A percentile compares a stretch with the other conserved stretches of the same genome.
phyloP scores from a whole-genome alignment of 129 eudicot genomes.

The Saposhnikovia divaricata region DNA sequence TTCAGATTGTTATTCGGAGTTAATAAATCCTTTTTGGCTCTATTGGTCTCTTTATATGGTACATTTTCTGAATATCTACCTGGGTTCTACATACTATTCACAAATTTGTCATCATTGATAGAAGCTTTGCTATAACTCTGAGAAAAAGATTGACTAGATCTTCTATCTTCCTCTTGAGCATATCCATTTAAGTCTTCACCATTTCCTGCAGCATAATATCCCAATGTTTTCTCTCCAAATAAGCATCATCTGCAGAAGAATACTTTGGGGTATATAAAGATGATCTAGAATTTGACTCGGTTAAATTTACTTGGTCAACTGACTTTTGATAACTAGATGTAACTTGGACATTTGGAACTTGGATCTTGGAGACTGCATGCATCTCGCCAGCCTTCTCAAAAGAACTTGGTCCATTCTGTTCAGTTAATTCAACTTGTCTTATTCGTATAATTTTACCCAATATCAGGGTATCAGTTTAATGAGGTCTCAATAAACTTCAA shows the following conservation, averaged over 20 bases:
- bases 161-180: constrained; percentile 18
- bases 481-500: not conserved
- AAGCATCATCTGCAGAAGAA: constrained; percentile 20
- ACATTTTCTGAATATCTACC: constrained; percentile 21
- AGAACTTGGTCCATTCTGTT: constrained; percentile 57
- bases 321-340: constrained; percentile 24
- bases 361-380: constrained; percentile 35
- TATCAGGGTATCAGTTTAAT: not conserved
- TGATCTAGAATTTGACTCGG: constrained; percentile 37
- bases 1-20: constrained; percentile 17
- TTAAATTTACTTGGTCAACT: constrained; percentile 17
- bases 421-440: not conserved
- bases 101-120: constrained; percentile 17
- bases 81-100: constrained; percentile 18
- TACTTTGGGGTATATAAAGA: constrained; percentile 31
- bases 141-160: constrained; percentile 22
- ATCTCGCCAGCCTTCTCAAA: constrained; percentile 34
- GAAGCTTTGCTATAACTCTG: constrained; percentile 35
- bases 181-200: constrained; percentile 5
- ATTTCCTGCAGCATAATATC: constrained; percentile 31
- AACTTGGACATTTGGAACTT: constrained; percentile 30
- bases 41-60: constrained; percentile 15
- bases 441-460: not conserved
- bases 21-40: constrained; percentile 12
- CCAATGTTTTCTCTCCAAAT: constrained; percentile 36